These are phyloP conservation scores for Vanrija sp. DNA, from an alignment of 1,284 basidiomycete genomes.

Conservation along the genomic window DNA sequence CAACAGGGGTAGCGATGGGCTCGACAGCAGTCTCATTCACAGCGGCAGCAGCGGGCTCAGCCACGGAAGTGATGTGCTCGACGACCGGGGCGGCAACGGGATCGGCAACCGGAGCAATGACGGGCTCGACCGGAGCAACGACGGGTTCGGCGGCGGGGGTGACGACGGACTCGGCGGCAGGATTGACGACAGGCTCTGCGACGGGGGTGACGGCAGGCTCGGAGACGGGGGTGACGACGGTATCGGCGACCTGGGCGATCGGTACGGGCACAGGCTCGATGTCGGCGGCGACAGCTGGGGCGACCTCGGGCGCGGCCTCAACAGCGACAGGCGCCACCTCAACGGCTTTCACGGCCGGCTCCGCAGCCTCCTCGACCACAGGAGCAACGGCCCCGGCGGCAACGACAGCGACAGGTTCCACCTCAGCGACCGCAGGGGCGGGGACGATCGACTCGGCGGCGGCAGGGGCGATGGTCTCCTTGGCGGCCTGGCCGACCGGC, in stretches of 20 bases:
- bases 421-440: background rate
- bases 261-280: background rate
- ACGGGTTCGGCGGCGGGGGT: background rate
- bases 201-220: background rate
- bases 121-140: too few relatives aligned
- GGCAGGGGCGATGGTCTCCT: background rate
- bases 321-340: background rate
- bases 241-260: background rate
- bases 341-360: too few relatives aligned
- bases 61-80: background rate
- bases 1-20: background rate
- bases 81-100: background rate
- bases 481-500: too few relatives aligned
- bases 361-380: background rate
- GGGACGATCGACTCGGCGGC: background rate
- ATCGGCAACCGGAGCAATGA: background rate
- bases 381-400: background rate
- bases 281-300: background rate
- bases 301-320: background rate
- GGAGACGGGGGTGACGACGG: background rate
- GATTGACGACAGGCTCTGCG: background rate
- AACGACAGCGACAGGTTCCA: background rate
- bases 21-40: too few relatives aligned
- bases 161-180: background rate
- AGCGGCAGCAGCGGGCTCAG: too few relatives aligned